Evolutionary conservation across 75 land plant species (phyloP), one percentile per base, ranked within the genome.

Genomic region (Sequoiadendron giganteum): DNA sequence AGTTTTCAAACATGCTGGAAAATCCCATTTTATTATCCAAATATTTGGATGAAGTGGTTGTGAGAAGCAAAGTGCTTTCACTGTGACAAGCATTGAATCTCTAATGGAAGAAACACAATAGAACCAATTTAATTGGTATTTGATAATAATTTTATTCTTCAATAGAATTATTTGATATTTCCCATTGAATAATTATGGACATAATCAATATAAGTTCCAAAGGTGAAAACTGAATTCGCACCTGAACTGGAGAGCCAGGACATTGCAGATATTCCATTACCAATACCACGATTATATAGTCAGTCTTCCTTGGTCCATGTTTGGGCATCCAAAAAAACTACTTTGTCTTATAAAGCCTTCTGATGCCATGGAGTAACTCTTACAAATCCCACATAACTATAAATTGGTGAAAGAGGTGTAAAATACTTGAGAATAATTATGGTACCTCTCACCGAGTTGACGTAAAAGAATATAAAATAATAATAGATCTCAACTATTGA

Each of bases 31-130:
- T 81, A 45, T 43, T 81, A 32, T 81, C 49, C 83, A 81, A 48
- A 81, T 81, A 81, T 81, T 81, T 81, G 83, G 83, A 81, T 9
- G 83, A 81, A 81, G 83, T 81, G 83, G 83, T 81, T 81, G 83
- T 81, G 83, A 81, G 48, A 81, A 81, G 48, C 83, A 81, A 45
- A 45, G 84, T 45, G 49, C 52, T 81, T 81, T 81, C 49, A 45
- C 32, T 25, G 30, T 81, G 45, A 81, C 28, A 81, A 43, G 52
- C n/a, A 45, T 81, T 45, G 84, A 81, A 81, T 28, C 48, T 14
- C 30, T 2, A 21, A 81, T 45, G 48, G 52, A 81, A 81, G 48
- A 40, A 21, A 28, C 25, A 5, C 43, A 78, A 19, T 78, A 18
- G 45, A 14, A 18, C 14, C 25, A 14, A 34, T 78, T 5, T 39